phyloP scores from a whole-genome alignment of 2,329 filamentous ascomycete genomes.

The Ramularia collo-cygni region DNA sequence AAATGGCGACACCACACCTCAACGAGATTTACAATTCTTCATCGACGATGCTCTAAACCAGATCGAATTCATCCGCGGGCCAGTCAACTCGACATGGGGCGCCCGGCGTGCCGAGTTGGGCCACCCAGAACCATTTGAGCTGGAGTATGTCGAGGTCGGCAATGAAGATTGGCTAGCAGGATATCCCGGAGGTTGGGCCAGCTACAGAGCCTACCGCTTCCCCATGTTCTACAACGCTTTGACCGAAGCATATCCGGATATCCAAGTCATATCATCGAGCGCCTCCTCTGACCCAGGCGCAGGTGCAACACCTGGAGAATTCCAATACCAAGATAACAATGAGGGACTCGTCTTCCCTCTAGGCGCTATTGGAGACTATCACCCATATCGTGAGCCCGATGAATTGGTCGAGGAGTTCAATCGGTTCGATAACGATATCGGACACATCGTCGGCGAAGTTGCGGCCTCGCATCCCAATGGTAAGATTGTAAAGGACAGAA shows the following conservation, averaged over 20 bases:
- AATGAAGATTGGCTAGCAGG: slow-evolving; percentile 55
- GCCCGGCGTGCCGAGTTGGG: slow-evolving; percentile 51
- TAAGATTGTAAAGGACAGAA: no score
- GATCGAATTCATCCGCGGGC: slow-evolving; percentile 53
- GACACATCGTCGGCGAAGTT: slow-evolving; percentile 1
- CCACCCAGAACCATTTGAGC: slow-evolving; percentile 52
- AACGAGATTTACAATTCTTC: slow-evolving; percentile 46
- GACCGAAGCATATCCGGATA: slow-evolving; percentile 47
- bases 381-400: slow-evolving; percentile 20
- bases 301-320: slow-evolving; percentile 8
- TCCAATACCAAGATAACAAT: background rate
- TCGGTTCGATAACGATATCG: slow-evolving; percentile 39
- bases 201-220: slow-evolving; percentile 45
- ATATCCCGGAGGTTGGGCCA: slow-evolving; percentile 10
- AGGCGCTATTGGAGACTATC: slow-evolving; percentile 15
- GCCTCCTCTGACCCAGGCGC: slow-evolving; percentile 15
- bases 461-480: slow-evolving; percentile 23
- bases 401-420: slow-evolving; percentile 12
- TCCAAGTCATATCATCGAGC: slow-evolving; percentile 43
- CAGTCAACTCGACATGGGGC: slow-evolving; percentile 47
- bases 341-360: slow-evolving; percentile 12
- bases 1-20: slow-evolving; percentile 40
- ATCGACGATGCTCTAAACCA: slow-evolving; percentile 55
- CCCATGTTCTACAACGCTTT: slow-evolving; percentile 53
- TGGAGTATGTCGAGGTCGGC: slow-evolving; percentile 57